Evolutionary conservation across 306 rosid species (phyloP).

Genomic region (Castanea mollissima): DNA sequence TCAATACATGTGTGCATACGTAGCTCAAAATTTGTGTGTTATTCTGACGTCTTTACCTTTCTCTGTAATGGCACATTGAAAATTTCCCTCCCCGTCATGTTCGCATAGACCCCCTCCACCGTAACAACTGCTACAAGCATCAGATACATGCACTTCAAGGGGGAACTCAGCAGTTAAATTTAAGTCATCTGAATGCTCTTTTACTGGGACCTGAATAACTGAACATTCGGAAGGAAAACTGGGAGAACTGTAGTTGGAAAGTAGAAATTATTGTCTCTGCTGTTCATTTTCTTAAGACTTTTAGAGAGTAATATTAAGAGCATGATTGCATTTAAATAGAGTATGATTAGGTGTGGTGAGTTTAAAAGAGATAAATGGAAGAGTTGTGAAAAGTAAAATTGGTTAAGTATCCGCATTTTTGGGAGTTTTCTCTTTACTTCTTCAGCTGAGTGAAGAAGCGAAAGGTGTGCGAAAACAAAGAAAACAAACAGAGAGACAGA

Average conservation of each 20-base stretch:
- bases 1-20: no score
- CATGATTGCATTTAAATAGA: background rate
- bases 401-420: no score
- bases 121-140: no score
- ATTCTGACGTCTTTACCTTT: no score
- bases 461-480: slow-evolving; percentile 13
- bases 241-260: slow-evolving; percentile 9
- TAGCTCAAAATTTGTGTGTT: no score
- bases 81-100: no score
- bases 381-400: background rate
- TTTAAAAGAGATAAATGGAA: slow-evolving; percentile 17
- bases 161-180: no score
- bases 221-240: no score
- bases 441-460: slow-evolving; percentile 7
- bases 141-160: no score
- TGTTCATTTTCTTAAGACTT: background rate
- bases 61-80: no score
- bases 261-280: slow-evolving; percentile 12
- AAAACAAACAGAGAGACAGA: background rate
- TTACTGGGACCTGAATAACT: no score
- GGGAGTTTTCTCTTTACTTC: background rate
- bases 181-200: no score
- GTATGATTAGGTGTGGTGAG: background rate
- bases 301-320: background rate
- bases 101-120: background rate